Percentiles rank a stretch among this genome's conserved stretches.
Conservation (phyloP, 129 eudicot species). For the Rutidosis leptorrhynchoides region DNA sequence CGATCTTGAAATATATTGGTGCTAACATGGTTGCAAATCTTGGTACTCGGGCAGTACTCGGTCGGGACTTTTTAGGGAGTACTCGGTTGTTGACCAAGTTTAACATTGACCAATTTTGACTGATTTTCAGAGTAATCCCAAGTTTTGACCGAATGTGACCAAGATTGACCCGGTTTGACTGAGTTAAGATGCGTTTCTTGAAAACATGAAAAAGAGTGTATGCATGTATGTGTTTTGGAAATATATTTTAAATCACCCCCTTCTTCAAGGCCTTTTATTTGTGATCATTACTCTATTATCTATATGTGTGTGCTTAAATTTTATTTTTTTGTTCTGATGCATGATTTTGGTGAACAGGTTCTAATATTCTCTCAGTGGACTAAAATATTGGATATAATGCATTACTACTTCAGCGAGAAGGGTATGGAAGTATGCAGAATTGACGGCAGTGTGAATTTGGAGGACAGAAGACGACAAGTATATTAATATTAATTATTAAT, state of each 20-base stretch:
- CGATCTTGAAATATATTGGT: neutral
- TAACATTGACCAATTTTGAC: too few species aligned
- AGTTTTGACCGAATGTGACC: too few species aligned
- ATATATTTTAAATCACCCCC: neutral
- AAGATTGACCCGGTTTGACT: too few species aligned
- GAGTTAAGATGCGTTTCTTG: neutral
- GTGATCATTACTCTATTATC: neutral
- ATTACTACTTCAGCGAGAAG: slow-evolving; percentile 80
- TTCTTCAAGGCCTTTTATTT: neutral
- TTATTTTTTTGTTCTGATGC: slow-evolving; percentile 8
- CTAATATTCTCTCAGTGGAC: slow-evolving; percentile 96
- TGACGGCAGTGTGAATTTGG: slow-evolving; percentile 87
- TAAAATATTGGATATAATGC: slow-evolving; percentile 81
- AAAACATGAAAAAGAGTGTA: neutral
- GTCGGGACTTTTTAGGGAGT: too few species aligned
- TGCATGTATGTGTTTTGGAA: neutral
- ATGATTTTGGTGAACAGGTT: slow-evolving; percentile 53
- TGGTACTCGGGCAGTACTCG: too few species aligned
- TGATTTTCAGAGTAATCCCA: too few species aligned
- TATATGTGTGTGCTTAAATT: neutral
- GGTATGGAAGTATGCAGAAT: slow-evolving; percentile 81
- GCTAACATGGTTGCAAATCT: too few species aligned
- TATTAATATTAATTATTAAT: too few species aligned
- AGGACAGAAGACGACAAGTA: slow-evolving; percentile 76
- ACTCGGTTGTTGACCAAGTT: too few species aligned